phyloP scores from a whole-genome alignment of 345 rosid genomes.

The Cardamine chenopodiifolia region DNA sequence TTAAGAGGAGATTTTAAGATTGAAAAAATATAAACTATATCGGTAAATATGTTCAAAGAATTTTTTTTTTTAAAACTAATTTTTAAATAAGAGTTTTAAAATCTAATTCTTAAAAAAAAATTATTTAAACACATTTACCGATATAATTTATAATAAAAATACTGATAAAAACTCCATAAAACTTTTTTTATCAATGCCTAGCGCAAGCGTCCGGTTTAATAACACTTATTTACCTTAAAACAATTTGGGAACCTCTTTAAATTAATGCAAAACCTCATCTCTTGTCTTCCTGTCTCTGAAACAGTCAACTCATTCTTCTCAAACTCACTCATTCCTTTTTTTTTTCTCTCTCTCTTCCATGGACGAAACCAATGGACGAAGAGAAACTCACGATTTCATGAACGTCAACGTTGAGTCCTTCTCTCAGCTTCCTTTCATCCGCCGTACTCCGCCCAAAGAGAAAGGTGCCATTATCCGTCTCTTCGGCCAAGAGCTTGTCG shows the following conservation, averaged over 20 bases:
- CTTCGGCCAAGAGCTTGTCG: constrained; percentile 80
- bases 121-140: too few species aligned
- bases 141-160: too few species aligned
- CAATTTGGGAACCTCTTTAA: constrained; percentile 39
- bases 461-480: constrained; percentile 66
- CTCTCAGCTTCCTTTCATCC: constrained; percentile 64
- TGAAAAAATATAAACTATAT: too few species aligned
- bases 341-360: constrained; percentile 38
- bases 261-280: constrained; percentile 38
- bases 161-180: too few species aligned
- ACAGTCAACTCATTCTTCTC: constrained; percentile 38
- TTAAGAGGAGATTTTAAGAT: too few species aligned
- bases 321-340: constrained; percentile 11
- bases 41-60: too few species aligned
- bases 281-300: constrained; percentile 36
- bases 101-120: too few species aligned
- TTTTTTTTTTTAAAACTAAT: too few species aligned
- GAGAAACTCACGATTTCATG: constrained; percentile 62
- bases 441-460: constrained; percentile 67
- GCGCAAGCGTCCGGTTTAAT: constrained; percentile 23
- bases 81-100: too few species aligned
- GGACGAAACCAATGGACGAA: constrained; percentile 42
- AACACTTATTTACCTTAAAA: constrained; percentile 28
- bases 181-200: too few species aligned
- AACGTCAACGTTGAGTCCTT: constrained; percentile 57